phyloP scores from a whole-genome alignment of 176 grass and related monocot genomes.

The Carex myosuroides region DNA sequence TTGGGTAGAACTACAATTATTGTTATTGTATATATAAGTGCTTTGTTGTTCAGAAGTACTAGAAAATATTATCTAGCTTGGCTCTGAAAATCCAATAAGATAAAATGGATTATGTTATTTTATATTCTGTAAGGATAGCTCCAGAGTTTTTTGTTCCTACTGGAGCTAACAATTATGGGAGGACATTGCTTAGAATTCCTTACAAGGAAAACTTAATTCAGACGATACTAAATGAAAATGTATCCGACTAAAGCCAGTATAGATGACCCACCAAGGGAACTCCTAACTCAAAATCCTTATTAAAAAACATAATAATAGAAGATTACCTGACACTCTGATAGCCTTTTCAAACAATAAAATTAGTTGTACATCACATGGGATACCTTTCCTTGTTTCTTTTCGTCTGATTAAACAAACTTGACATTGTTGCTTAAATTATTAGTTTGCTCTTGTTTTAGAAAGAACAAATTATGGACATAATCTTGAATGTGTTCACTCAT shows the following conservation, averaged over 20 bases:
- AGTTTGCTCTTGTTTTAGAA: neutral
- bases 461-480: neutral
- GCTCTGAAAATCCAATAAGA: neutral
- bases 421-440: neutral
- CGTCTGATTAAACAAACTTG: neutral
- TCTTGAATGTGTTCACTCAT: neutral
- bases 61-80: neutral
- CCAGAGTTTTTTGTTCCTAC: neutral
- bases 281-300: neutral
- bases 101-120: neutral
- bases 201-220: neutral
- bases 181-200: neutral
- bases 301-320: neutral
- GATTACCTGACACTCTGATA: neutral
- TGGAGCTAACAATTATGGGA: too few relatives aligned
- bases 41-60: neutral
- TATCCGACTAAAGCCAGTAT: neutral
- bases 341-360: neutral
- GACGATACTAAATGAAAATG: neutral
- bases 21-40: too few relatives aligned
- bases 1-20: too few relatives aligned
- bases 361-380: neutral
- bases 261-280: neutral
- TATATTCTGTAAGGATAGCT: neutral
- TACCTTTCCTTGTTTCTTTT: neutral